A percentile compares a stretch with the other conserved stretches of the same genome.
Conservation (phyloP, 768 basidiomycete species). For the Boletus edulis region DNA sequence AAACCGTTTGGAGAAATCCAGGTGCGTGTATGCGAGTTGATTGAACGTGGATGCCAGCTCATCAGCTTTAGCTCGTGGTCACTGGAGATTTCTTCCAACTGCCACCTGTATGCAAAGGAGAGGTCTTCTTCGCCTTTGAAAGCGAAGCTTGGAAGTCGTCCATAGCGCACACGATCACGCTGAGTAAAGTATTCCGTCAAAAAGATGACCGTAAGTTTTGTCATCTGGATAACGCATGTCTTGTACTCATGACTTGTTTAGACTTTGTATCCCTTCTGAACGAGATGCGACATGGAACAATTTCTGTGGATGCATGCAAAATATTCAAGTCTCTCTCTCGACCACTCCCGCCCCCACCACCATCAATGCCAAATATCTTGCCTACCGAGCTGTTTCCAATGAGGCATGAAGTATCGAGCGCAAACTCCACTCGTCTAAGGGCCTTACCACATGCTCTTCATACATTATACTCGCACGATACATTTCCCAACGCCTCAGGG, state of each 20-base stretch:
- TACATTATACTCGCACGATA: constrained; percentile 53
- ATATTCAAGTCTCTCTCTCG: constrained; percentile 48
- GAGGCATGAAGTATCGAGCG: constrained; percentile 63
- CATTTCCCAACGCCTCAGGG: constrained; percentile 23
- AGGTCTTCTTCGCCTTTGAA: constrained; percentile 65
- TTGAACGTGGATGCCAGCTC: background rate
- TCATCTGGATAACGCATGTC: background rate
- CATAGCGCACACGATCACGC: constrained; percentile 56
- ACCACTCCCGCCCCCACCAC: constrained; percentile 21
- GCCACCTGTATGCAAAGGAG: constrained; percentile 47
- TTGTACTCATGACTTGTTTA: constrained; percentile 21
- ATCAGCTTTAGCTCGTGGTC: constrained; percentile 40
- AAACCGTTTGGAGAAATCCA: constrained; percentile 69
- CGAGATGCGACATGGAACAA: constrained; percentile 63
- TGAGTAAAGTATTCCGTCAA: constrained; percentile 75
- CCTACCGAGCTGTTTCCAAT: constrained; percentile 63
- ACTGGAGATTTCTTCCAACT: constrained; percentile 63
- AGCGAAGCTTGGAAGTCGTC: constrained; percentile 44
- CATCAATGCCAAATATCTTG: constrained; percentile 32
- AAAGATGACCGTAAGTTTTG: constrained; percentile 57
- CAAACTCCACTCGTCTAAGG: constrained; percentile 56
- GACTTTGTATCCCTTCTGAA: constrained; percentile 75
- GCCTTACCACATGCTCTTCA: constrained; percentile 42
- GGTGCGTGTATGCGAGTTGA: constrained; percentile 26
- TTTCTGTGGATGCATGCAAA: constrained; percentile 43